Conservation (phyloP, 805 yeast species). For the Phaffomyces opuntiae region DNA sequence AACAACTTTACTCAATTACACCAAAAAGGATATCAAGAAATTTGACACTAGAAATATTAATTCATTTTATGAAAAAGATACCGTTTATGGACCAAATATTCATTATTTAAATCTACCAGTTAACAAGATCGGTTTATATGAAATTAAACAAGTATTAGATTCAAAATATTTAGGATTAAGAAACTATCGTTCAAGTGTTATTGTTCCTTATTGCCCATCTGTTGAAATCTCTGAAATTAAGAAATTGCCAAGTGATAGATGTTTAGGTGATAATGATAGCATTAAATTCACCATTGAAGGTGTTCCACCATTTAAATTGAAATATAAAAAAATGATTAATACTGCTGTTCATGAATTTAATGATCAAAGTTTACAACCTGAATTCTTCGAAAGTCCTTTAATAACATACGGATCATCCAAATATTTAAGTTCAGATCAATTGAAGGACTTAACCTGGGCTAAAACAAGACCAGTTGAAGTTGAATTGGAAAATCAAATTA, state of each 20-base stretch:
- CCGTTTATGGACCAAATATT: conserved; percentile 27
- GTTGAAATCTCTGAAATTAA: conserved; percentile 44
- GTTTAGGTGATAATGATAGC: conserved; percentile 54
- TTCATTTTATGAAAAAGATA: conserved; percentile 19
- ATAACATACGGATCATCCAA: conserved; percentile 25
- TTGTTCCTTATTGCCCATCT: conserved; percentile 72
- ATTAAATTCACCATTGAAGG: conserved; percentile 56
- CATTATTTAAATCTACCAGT: conserved; percentile 62
- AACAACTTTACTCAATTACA: conserved; percentile 42
- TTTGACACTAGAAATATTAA: conserved; percentile 19
- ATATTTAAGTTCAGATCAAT: conserved; percentile 25
- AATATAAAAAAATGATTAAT: conserved; percentile 42
- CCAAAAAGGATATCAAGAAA: conserved; percentile 47
- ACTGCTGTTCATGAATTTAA: conserved; percentile 27
- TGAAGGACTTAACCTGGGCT: conserved; percentile 36
- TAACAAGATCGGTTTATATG: conserved; percentile 68
- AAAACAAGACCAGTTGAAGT: conserved; percentile 36
- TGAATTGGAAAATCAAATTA: conserved; percentile 34
- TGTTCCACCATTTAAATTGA: conserved; percentile 66
- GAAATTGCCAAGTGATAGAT: conserved; percentile 36
- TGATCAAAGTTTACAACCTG: conserved; percentile 45
- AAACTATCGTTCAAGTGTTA: conserved; percentile 50
- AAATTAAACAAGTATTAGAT: conserved; percentile 62
- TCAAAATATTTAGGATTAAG: conserved; percentile 53
- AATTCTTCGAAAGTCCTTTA: conserved; percentile 44